Conservation (phyloP, 768 basidiomycete genomes). For the Mycena polygramma region DNA sequence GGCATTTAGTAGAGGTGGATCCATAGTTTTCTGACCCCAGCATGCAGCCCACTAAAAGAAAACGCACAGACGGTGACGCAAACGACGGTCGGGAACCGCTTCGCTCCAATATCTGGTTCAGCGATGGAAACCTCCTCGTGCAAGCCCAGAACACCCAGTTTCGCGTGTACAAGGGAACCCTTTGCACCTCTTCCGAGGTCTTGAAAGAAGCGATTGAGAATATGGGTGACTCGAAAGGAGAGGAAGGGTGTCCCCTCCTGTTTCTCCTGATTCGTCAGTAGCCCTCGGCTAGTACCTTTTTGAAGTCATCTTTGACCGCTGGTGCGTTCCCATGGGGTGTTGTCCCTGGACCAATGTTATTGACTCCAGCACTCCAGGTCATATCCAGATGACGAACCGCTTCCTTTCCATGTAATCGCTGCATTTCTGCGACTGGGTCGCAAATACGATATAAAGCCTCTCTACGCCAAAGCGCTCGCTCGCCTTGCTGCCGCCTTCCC, state of each 20-base stretch:
- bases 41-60: constrained; percentile 8
- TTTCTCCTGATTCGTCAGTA: not conserved
- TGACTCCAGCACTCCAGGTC: not conserved
- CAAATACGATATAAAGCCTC: not conserved
- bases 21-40: not conserved
- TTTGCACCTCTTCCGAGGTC: not conserved
- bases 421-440: constrained; percentile 6
- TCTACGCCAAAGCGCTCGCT: not conserved
- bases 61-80: constrained; percentile 3
- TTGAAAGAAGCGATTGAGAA: constrained; percentile 2
- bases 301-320: constrained; percentile 2
- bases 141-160: constrained; percentile 17
- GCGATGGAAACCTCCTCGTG: constrained; percentile 17
- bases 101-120: constrained; percentile 24
- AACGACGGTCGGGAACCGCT: not conserved
- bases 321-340: not conserved
- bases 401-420: not conserved
- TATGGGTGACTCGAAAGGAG: constrained; percentile 1
- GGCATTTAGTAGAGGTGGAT: not conserved
- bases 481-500: not conserved
- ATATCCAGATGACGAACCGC: not conserved
- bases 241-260: constrained; percentile 10
- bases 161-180: too few species aligned
- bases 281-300: not conserved
- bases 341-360: too few species aligned